Conservation (phyloP, 768 basidiomycete species). For the Phaeotremella skinneri region DNA sequence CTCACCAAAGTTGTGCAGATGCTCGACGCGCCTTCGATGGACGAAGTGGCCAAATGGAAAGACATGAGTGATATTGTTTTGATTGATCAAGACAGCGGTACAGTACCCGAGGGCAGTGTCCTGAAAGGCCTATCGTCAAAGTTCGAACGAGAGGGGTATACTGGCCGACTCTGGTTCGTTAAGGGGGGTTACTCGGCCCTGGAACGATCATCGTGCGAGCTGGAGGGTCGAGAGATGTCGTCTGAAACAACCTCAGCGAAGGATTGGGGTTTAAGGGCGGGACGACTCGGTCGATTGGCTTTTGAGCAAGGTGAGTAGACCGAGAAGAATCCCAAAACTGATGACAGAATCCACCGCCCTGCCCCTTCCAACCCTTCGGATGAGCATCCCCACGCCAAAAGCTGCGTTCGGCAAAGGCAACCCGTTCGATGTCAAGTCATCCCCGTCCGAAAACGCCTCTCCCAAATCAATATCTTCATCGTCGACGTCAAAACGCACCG, state of each 20-base stretch:
- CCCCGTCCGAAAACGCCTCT: neutral
- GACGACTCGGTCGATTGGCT: conserved; percentile 49
- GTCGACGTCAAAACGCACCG: conserved; percentile 34
- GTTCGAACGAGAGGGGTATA: conserved; percentile 55
- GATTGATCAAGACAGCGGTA: conserved; percentile 74
- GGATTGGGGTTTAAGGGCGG: conserved; percentile 22
- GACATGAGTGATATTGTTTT: conserved; percentile 63
- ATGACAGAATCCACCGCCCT: conserved; percentile 30
- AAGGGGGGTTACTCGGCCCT: conserved; percentile 63
- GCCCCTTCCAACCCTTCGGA: conserved; percentile 13
- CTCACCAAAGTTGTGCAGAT: conserved; percentile 72
- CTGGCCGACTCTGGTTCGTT: conserved; percentile 71
- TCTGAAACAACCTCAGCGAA: conserved; percentile 52
- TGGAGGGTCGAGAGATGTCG: conserved; percentile 53
- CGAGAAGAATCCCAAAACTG: conserved; percentile 2
- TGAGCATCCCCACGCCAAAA: conserved; percentile 12
- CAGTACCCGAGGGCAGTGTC: conserved; percentile 59
- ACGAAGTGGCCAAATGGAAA: conserved; percentile 29
- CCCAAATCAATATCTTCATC: conserved; percentile 8
- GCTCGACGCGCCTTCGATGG: conserved; percentile 61
- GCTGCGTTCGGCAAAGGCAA: conserved; percentile 10
- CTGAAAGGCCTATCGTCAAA: conserved; percentile 52
- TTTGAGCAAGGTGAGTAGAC: conserved; percentile 51
- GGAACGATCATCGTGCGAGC: conserved; percentile 56
- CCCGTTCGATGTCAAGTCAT: conserved; percentile 11